Percentiles rank a stretch among this genome's conserved stretches.
phyloP scores from a whole-genome alignment of 2,329 filamentous ascomycete species.

The Pleurostoma richardsiae region DNA sequence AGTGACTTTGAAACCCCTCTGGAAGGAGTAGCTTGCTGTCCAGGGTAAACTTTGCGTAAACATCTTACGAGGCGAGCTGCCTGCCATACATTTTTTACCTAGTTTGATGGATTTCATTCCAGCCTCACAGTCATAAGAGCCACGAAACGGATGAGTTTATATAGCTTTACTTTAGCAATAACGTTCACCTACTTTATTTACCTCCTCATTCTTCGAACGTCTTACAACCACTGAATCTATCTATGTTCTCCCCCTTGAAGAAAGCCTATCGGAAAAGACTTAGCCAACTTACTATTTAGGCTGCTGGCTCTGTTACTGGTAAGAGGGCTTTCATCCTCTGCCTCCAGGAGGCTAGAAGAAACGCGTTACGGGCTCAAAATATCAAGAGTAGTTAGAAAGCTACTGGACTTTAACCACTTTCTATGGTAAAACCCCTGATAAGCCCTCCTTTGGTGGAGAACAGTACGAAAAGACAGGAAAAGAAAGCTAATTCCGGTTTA shows the following conservation, averaged over 20 bases:
- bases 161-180: not conserved
- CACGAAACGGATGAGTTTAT: not conserved
- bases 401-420: not conserved
- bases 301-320: not conserved
- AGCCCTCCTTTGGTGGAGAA: not conserved
- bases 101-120: too few relatives aligned
- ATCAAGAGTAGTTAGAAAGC: not conserved
- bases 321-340: not conserved
- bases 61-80: too few relatives aligned
- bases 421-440: not conserved
- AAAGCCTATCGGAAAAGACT: not conserved
- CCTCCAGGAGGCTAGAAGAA: not conserved
- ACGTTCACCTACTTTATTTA: not conserved
- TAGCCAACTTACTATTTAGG: not conserved
- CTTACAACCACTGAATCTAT: not conserved
- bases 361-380: not conserved
- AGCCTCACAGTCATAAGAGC: not conserved
- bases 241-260: not conserved
- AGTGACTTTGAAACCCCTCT: too few relatives aligned
- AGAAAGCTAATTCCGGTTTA: too few relatives aligned
- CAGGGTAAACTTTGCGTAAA: too few relatives aligned
- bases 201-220: not conserved
- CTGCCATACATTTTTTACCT: too few relatives aligned
- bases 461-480: too few relatives aligned
- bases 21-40: too few relatives aligned